These are phyloP conservation scores for Mycena galericulata DNA, from an alignment of 768 basidiomycete genomes.

Conservation along the genomic window DNA sequence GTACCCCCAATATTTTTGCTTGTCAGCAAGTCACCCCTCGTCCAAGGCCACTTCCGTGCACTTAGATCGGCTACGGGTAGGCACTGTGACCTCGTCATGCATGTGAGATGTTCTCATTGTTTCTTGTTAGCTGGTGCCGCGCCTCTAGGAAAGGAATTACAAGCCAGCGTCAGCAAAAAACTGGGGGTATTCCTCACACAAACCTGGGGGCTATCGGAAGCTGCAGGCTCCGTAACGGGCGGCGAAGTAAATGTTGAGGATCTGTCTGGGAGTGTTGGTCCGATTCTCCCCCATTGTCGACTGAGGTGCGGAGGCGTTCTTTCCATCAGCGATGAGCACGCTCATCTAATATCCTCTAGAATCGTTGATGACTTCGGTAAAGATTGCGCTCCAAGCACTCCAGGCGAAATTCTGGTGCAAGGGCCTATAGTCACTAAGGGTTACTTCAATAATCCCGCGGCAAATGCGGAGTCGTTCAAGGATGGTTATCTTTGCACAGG, in stretches of 20 bases:
- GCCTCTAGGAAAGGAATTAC: slow-evolving; percentile 27
- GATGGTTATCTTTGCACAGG: slow-evolving; percentile 35
- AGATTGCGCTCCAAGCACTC: slow-evolving; percentile 24
- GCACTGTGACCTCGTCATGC: background rate
- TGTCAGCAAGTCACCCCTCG: slow-evolving; percentile 25
- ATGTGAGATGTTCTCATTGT: background rate
- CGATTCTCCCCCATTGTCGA: background rate
- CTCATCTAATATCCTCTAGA: background rate
- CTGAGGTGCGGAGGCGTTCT: background rate
- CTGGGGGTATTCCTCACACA: slow-evolving; percentile 24
- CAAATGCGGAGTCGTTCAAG: slow-evolving; percentile 26
- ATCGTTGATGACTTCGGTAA: slow-evolving; percentile 27
- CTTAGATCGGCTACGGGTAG: slow-evolving; percentile 14
- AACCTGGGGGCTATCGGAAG: slow-evolving; percentile 31
- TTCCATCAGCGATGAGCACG: background rate
- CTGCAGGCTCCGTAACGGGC: slow-evolving; percentile 17
- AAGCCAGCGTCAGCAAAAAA: slow-evolving; percentile 20
- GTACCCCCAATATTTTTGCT: slow-evolving; percentile 30
- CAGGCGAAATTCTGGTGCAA: slow-evolving; percentile 27
- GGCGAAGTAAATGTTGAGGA: slow-evolving; percentile 19
- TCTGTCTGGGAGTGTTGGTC: slow-evolving; percentile 22
- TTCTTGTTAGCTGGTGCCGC: slow-evolving; percentile 22
- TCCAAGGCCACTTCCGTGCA: slow-evolving; percentile 20
- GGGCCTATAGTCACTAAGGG: slow-evolving; percentile 33
- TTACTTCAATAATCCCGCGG: slow-evolving; percentile 34